Percentiles rank a stretch among this genome's conserved stretches.
Evolutionary conservation across 1,284 basidiomycete genomes (phyloP).

Genomic region (Tilletia horrida): DNA sequence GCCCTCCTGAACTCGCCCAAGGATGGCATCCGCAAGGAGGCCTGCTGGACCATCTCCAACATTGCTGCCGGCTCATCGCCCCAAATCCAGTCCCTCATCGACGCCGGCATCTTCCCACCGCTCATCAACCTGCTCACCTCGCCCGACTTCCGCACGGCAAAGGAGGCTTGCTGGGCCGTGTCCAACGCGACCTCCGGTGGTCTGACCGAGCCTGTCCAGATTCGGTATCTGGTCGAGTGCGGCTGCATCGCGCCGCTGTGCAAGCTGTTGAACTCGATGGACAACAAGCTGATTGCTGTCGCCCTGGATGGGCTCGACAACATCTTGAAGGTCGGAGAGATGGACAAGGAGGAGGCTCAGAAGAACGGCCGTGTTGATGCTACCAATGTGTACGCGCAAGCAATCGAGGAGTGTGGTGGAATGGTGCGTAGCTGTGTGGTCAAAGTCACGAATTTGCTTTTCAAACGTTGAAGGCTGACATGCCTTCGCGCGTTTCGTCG

Average conservation of each 20-base stretch:
- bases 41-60: slow-evolving; percentile 99
- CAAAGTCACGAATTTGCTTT: not conserved
- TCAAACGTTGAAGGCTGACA: not conserved
- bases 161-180: slow-evolving; percentile 99
- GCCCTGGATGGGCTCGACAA: slow-evolving; percentile 97
- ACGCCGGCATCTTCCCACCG: slow-evolving; percentile 82
- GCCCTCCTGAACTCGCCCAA: slow-evolving; percentile 89
- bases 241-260: slow-evolving; percentile 99
- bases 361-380: slow-evolving; percentile 63
- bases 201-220: slow-evolving; percentile 91
- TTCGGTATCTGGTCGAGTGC: slow-evolving; percentile 94
- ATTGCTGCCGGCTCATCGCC: slow-evolving; percentile 93
- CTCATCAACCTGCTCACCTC: slow-evolving; percentile 96
- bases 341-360: slow-evolving; percentile 81
- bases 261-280: slow-evolving; percentile 92
- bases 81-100: slow-evolving; percentile 82
- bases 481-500: not conserved
- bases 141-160: slow-evolving; percentile 98
- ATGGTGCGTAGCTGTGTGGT: slow-evolving; percentile 59
- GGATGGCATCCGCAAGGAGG: slow-evolving; percentile 88
- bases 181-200: slow-evolving; percentile 98
- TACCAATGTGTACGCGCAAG: slow-evolving; percentile 88
- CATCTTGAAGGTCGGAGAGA: slow-evolving; percentile 95
- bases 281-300: slow-evolving; percentile 99
- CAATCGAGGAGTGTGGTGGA: slow-evolving; percentile 90